phyloP scores from a whole-genome alignment of 768 basidiomycete genomes.

The Psilocybe sp. region DNA sequence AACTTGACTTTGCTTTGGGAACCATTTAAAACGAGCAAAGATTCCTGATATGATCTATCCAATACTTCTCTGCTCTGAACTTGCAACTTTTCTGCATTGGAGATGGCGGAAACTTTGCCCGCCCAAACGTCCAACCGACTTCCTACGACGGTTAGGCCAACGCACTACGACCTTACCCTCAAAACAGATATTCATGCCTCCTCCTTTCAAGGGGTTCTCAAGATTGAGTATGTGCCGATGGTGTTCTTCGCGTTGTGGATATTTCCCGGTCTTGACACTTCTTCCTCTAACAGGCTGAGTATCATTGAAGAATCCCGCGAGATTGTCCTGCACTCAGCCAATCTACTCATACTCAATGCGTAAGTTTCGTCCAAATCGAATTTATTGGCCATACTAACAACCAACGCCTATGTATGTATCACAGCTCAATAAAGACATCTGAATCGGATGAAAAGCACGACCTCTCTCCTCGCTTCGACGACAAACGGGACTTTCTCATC shows the following conservation, averaged over 20 bases:
- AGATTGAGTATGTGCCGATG: constrained; percentile 49
- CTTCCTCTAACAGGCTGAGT: constrained; percentile 48
- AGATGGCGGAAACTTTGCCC: not conserved
- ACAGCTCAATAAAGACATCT: constrained; percentile 40
- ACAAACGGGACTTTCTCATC: constrained; percentile 60
- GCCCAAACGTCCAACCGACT: constrained; percentile 46
- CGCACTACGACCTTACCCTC: constrained; percentile 76
- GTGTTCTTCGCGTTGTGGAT: not conserved
- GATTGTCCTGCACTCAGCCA: constrained; percentile 63
- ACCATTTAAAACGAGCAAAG: too few relatives aligned
- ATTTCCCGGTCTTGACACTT: not conserved
- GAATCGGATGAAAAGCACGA: constrained; percentile 43
- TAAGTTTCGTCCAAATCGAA: constrained; percentile 20
- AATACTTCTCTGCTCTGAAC: too few relatives aligned
- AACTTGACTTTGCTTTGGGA: too few relatives aligned
- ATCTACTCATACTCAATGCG: constrained; percentile 57
- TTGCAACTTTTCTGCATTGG: not conserved
- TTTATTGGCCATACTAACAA: not conserved
- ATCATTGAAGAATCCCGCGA: constrained; percentile 57
- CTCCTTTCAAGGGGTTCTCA: constrained; percentile 73
- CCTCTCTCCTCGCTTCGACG: constrained; percentile 46
- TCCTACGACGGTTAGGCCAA: constrained; percentile 62
- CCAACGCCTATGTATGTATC: constrained; percentile 22
- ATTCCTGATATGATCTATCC: too few relatives aligned
- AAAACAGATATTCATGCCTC: constrained; percentile 77